Conservation (phyloP, 208 protist genomes). For the Trypanosoma lewisi region DNA sequence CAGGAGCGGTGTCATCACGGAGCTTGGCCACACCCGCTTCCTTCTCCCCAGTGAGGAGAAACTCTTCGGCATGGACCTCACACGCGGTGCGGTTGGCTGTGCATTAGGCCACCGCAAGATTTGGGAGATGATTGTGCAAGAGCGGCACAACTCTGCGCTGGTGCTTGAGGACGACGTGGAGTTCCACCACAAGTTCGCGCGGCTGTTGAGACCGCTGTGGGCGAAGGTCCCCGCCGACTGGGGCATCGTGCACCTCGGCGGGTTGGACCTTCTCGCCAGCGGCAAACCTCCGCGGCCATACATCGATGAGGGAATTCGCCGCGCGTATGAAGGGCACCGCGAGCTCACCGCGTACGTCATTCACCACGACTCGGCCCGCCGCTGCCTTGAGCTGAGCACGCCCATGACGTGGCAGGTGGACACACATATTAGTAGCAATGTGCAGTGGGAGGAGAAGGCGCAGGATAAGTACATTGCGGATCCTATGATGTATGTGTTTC, state of each 20-base stretch:
- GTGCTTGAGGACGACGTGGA: slow-evolving; percentile 91
- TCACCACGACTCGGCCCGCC: slow-evolving; percentile 54
- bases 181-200: slow-evolving; percentile 75
- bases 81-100: slow-evolving; percentile 84
- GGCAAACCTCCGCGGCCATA: slow-evolving; percentile 85
- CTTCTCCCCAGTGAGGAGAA: slow-evolving; percentile 75
- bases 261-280: slow-evolving; percentile 73
- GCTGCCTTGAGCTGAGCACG: slow-evolving; percentile 74
- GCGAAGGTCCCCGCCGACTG: slow-evolving; percentile 72
- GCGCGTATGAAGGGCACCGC: slow-evolving; percentile 83
- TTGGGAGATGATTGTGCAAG: slow-evolving; percentile 70
- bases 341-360: slow-evolving; percentile 91
- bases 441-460: slow-evolving; percentile 47
- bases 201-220: slow-evolving; percentile 56
- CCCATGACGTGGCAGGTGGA: slow-evolving; percentile 92
- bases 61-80: slow-evolving; percentile 92
- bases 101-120: slow-evolving; percentile 78
- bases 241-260: slow-evolving; percentile 88
- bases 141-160: slow-evolving; percentile 40
- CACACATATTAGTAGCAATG: slow-evolving; percentile 80
- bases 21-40: slow-evolving; percentile 72
- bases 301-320: slow-evolving; percentile 72
- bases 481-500: slow-evolving; percentile 88
- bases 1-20: slow-evolving; percentile 48
- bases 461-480: slow-evolving; percentile 84